These are phyloP conservation scores for Camellia lanceoleosa DNA, from an alignment of 148 eudicot species.

Conservation along the genomic window DNA sequence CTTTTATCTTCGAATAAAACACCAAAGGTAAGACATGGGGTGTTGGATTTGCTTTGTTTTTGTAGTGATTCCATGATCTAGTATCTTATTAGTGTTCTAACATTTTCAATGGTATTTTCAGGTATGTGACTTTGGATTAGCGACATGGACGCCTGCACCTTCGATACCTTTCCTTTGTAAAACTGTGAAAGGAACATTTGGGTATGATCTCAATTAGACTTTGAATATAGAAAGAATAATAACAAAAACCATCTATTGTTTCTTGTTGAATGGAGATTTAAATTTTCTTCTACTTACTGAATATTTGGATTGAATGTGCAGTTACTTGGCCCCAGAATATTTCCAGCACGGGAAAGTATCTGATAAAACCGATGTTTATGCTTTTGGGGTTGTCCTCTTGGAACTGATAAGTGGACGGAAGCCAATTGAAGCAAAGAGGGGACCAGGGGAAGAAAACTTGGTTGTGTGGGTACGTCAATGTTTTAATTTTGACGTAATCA, in stretches of 20 bases:
- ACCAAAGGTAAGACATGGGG: constrained; percentile 59
- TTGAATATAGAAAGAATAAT: not conserved
- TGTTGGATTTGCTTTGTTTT: not conserved
- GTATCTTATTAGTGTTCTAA: not conserved
- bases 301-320: constrained; percentile 24
- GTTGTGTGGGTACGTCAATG: constrained; percentile 75
- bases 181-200: constrained; percentile 99
- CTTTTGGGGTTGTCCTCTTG: constrained; percentile 86
- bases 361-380: constrained; percentile 92
- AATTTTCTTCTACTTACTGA: constrained; percentile 12
- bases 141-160: constrained; percentile 95
- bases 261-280: not conserved
- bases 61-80: not conserved
- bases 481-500: constrained; percentile 2
- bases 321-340: constrained; percentile 97
- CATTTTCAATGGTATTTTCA: constrained; percentile 29
- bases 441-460: constrained; percentile 89
- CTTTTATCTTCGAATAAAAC: constrained; percentile 81
- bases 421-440: constrained; percentile 81
- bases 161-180: constrained; percentile 97
- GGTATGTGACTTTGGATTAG: constrained; percentile 97
- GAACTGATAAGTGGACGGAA: constrained; percentile 85
- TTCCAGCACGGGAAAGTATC: constrained; percentile 98
- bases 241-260: not conserved
- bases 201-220: constrained; percentile 46